Evolutionary conservation across 2,329 filamentous ascomycete species (phyloP).

Genomic region (Beauveria varroae): DNA sequence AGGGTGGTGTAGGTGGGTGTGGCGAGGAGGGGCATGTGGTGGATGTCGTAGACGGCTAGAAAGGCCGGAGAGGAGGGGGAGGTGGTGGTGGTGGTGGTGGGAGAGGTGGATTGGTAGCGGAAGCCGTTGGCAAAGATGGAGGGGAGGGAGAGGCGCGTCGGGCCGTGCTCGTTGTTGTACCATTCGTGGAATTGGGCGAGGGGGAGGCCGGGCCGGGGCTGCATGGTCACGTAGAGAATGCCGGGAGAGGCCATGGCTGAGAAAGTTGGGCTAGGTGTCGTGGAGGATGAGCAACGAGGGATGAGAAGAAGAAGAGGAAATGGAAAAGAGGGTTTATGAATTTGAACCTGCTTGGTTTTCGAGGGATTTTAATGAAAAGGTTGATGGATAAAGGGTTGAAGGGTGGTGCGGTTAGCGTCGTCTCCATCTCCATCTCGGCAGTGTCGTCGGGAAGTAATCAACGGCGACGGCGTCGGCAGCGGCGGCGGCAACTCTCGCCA

Average conservation of each 20-base stretch:
- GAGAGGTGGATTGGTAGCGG: conserved; percentile 49
- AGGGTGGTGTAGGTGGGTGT: conserved; percentile 62
- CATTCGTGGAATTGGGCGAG: conserved; percentile 75
- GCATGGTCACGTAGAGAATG: conserved; percentile 81
- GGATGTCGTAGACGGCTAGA: conserved; percentile 77
- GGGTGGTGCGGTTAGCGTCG: neutral
- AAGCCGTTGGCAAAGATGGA: conserved; percentile 70
- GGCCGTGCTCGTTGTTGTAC: conserved; percentile 93
- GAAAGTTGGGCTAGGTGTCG: neutral
- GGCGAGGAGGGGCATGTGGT: conserved; percentile 62
- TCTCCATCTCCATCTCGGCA: conserved; percentile 6
- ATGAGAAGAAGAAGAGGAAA: neutral
- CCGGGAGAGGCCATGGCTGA: conserved; percentile 37
- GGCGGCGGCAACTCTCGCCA: neutral
- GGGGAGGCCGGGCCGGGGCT: conserved; percentile 60
- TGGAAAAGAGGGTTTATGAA: neutral
- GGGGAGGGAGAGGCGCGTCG: conserved; percentile 67
- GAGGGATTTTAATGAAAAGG: neutral
- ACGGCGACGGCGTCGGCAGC: neutral
- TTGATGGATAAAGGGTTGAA: neutral
- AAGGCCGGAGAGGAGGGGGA: conserved; percentile 57
- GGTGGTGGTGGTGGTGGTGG: neutral
- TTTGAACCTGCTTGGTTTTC: neutral
- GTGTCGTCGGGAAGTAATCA: neutral
- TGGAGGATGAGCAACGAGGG: neutral